Evolutionary conservation across 2,329 filamentous ascomycete genomes (phyloP), one percentile per base, ranked within the genome.

Genomic region (Colletotrichum paranaense): DNA sequence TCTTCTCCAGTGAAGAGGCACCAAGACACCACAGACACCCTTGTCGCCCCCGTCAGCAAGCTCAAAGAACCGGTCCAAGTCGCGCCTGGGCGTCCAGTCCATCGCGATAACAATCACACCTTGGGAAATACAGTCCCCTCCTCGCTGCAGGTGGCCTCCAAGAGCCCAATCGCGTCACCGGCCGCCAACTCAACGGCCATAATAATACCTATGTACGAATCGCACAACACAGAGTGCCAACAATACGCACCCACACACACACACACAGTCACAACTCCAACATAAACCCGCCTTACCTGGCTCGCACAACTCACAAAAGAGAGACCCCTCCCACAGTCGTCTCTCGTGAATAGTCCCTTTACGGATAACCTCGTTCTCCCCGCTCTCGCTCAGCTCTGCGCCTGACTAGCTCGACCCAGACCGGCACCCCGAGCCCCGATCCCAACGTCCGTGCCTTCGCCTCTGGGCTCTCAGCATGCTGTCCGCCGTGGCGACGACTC

Each of bases 381-480:
- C 55, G 49, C 60, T 63, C 35, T 69, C 62, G 46, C 35, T 52
- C 14, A 42, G 38, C 16, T 42, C 16, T 42, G 19, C 32, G 42
- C 42, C 42, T 49, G 42, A 49, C 42, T 49, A 49, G 42, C 19
- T 49, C 42, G 42, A 22, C 60, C 19, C 57, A 59, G 35, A 35
- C 32, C 67, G 52, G 59, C 67, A 46, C 24, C 32, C 26, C 59
- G 30, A 55, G 22, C 55, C 56, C 68, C 22, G 14, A 26, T 6
- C 26, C 63, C 32, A 46, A 19, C 49, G 32, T 46, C 64, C 53
- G 60, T 65, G 67, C 53, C 60, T 49, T 32, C 52, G 60, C 71
- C 60, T 67, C 32, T 49, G 38, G 56, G 22, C 64, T 26, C 56
- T 53, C 68, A 74, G 72, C 62, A 74, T 74, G 72, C 72, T 67